A percentile compares a stretch with the other conserved stretches of the same genome.
These are phyloP conservation scores for Prunus dulcis DNA, from an alignment of 306 rosid species.

Conservation along the genomic window DNA sequence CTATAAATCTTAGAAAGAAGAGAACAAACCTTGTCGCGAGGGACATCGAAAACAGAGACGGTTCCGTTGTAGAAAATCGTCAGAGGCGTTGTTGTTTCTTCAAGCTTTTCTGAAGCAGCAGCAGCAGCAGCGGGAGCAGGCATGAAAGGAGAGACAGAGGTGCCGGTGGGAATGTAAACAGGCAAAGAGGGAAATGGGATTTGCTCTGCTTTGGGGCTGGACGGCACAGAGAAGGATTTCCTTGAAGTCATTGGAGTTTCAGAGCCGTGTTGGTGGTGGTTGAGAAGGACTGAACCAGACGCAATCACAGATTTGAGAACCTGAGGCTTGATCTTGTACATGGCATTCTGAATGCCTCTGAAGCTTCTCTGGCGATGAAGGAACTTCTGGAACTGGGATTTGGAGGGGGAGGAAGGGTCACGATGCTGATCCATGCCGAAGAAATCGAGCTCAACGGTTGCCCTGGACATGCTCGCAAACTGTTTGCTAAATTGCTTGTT, in stretches of 20 bases:
- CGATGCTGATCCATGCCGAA: conserved; percentile 27
- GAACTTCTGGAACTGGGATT: conserved; percentile 44
- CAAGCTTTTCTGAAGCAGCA: conserved; percentile 2
- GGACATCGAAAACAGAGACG: conserved; percentile 41
- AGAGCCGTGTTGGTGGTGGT: neutral
- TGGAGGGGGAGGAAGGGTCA: conserved; percentile 12
- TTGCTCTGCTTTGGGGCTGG: conserved; percentile 23
- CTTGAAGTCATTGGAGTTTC: neutral
- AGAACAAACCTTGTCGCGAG: conserved; percentile 35
- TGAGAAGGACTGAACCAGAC: conserved; percentile 1
- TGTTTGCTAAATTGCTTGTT: neutral
- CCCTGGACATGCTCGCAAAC: conserved; percentile 14
- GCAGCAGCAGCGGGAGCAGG: neutral
- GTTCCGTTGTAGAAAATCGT: conserved; percentile 47
- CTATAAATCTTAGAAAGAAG: neutral
- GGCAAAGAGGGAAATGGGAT: conserved; percentile 19
- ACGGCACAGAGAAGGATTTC: conserved; percentile 11
- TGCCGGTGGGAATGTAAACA: conserved; percentile 9
- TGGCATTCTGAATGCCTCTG: conserved; percentile 33
- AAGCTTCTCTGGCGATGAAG: conserved; percentile 42
- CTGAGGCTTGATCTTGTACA: conserved; percentile 41
- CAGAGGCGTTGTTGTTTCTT: conserved; percentile 27
- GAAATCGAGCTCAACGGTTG: conserved; percentile 43
- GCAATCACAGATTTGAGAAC: conserved; percentile 40
- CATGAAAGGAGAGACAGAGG: conserved; percentile 7